A percentile compares a stretch with the other conserved stretches of the same genome.
Evolutionary conservation across 495 filamentous ascomycete genomes (phyloP).

Genomic region (Hypoxylon lenormandii): DNA sequence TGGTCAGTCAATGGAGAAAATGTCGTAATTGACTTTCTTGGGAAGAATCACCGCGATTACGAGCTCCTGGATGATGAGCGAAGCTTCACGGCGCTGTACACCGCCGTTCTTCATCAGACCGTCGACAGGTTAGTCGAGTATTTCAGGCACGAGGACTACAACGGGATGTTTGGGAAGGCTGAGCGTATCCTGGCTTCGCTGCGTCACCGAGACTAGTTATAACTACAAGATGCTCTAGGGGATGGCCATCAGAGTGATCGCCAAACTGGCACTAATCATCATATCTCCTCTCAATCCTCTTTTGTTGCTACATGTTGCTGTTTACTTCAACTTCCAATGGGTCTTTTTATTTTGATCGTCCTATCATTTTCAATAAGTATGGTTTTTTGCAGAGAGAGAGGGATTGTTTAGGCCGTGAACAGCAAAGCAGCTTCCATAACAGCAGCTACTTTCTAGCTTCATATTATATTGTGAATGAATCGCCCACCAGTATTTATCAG

Average conservation of each 20-base stretch:
- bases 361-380: too few species aligned
- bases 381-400: too few species aligned
- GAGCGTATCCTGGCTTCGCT: constrained; percentile 12
- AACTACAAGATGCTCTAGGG: neutral
- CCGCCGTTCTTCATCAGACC: constrained; percentile 2
- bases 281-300: neutral
- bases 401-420: too few species aligned
- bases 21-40: constrained; percentile 30
- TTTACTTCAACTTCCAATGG: too few species aligned
- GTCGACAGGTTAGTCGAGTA: constrained; percentile 17
- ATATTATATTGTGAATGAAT: too few species aligned
- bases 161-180: constrained; percentile 1
- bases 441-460: too few species aligned
- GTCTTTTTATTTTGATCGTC: too few species aligned
- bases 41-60: neutral
- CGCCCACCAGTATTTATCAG: too few species aligned
- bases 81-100: neutral
- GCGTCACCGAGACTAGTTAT: neutral
- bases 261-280: neutral
- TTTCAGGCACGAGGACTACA: neutral
- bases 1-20: constrained; percentile 36
- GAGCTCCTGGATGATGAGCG: constrained; percentile 2
- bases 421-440: too few species aligned
- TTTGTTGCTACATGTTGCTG: neutral
- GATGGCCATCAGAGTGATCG: neutral